Conservation (phyloP, 306 rosid species). For the Quercus robur region DNA sequence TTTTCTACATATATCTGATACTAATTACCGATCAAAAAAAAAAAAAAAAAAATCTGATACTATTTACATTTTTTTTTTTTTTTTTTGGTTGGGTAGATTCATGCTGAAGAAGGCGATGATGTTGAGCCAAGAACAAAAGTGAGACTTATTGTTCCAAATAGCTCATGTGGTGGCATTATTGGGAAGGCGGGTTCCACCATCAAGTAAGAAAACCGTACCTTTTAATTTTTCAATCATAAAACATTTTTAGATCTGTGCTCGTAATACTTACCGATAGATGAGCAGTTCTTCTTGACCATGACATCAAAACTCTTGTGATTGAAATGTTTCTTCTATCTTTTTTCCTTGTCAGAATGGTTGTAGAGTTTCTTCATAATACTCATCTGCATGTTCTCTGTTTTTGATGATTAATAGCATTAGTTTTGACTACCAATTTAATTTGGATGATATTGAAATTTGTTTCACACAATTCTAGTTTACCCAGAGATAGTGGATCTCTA, state of each 20-base stretch:
- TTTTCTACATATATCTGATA: slow-evolving; percentile 18
- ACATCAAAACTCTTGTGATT: not conserved
- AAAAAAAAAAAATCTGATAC: slow-evolving; percentile 15
- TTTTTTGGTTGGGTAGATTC: slow-evolving; percentile 49
- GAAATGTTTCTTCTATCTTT: not conserved
- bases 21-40: not conserved
- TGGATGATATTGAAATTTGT: not conserved
- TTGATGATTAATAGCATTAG: slow-evolving; percentile 8
- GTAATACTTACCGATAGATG: slow-evolving; percentile 1
- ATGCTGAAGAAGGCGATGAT: slow-evolving; percentile 77
- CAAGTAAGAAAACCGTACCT: slow-evolving; percentile 51
- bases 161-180: slow-evolving; percentile 98
- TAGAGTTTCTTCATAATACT: not conserved
- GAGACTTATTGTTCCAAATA: slow-evolving; percentile 90
- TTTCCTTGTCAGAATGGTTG: not conserved
- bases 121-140: slow-evolving; percentile 84
- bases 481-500: not conserved
- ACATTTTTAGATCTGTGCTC: slow-evolving; percentile 2
- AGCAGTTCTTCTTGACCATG: not conserved
- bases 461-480: not conserved
- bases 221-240: slow-evolving; percentile 1
- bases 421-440: not conserved
- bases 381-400: not conserved
- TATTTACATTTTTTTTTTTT: not conserved
- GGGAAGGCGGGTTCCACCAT: slow-evolving; percentile 99